A percentile compares a stretch with the other conserved stretches of the same genome.
phyloP scores from a whole-genome alignment of 2,329 filamentous ascomycete genomes.

The Cercospora citrullina region DNA sequence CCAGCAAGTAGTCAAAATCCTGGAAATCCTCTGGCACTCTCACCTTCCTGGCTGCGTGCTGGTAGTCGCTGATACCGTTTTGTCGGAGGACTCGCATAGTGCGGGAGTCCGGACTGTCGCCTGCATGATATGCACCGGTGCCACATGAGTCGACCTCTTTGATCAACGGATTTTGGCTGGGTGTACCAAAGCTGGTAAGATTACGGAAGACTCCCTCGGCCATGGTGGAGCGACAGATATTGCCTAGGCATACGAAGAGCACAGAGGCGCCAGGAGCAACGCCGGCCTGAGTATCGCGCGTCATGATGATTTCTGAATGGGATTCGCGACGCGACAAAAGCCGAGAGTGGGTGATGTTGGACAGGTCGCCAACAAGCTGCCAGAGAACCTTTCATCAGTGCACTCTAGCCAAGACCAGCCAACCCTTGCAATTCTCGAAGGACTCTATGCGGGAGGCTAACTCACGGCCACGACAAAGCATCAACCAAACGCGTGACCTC shows the following conservation, averaged over 20 bases:
- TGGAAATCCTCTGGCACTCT: constrained; percentile 68
- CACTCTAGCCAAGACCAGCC: background rate
- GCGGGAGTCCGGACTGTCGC: constrained; percentile 73
- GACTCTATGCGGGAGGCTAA: background rate
- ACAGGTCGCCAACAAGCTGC: background rate
- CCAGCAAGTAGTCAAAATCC: constrained; percentile 88
- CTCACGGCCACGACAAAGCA: background rate
- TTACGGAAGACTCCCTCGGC: constrained; percentile 88
- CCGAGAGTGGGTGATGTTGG: background rate
- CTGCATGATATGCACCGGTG: constrained; percentile 82
- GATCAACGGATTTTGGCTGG: constrained; percentile 54
- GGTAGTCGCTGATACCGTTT: constrained; percentile 70
- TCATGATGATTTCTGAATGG: constrained; percentile 22
- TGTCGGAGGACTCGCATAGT: constrained; percentile 75
- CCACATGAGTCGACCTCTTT: constrained; percentile 80
- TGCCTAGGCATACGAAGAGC: constrained; percentile 93
- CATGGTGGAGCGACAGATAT: constrained; percentile 93
- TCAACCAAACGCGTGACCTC: background rate
- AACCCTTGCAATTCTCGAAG: background rate
- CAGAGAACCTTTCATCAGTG: background rate
- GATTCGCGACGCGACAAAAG: background rate
- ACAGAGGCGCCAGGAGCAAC: constrained; percentile 58
- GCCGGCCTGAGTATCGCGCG: constrained; percentile 1
- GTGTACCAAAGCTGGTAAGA: constrained; percentile 59
- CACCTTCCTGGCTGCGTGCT: constrained; percentile 75